phyloP scores from a whole-genome alignment of 129 eudicot genomes.

The Daucus carota region DH1_v3.0 NC_030383.2:44167001-44167500 shows the following conservation, averaged over 20 bases:
- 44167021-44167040: conserved; percentile 78
- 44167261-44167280: background rate
- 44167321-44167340: background rate
- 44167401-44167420: background rate
- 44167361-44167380: background rate
- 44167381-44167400: background rate
- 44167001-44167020: conserved; percentile 85
- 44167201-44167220: background rate
- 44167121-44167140: background rate
- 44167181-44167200: background rate
- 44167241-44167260: background rate
- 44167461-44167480: background rate
- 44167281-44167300: background rate
- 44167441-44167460: background rate
- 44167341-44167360: background rate
- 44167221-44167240: background rate
- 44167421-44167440: background rate
- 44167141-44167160: background rate
- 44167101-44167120: background rate
- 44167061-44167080: background rate
- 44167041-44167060: conserved; percentile 26
- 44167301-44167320: background rate
- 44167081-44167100: background rate
- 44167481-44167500: background rate
- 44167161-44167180: background rate